These are phyloP conservation scores for Canna indica DNA, from an alignment of 176 grass and related monocot genomes.

Conservation along the genomic window DNA sequence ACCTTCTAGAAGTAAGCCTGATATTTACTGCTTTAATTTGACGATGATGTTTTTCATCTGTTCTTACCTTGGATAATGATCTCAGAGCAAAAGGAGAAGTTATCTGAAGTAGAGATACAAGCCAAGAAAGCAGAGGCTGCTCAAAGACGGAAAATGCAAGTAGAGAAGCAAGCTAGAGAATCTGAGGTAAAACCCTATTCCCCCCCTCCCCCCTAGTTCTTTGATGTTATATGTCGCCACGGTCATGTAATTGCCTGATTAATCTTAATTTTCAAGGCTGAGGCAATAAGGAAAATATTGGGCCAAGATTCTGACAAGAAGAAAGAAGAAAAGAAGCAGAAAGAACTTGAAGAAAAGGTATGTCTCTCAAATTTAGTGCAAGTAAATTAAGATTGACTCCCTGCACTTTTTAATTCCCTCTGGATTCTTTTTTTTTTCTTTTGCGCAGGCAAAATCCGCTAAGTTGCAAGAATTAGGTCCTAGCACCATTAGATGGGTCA, in stretches of 20 bases:
- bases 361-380: slow-evolving; percentile 7
- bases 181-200: slow-evolving; percentile 31
- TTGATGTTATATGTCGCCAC: not conserved
- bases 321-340: slow-evolving; percentile 96
- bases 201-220: no score
- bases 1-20: slow-evolving; percentile 77
- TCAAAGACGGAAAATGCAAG: slow-evolving; percentile 61
- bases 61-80: slow-evolving; percentile 11
- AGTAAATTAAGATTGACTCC: not conserved
- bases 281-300: slow-evolving; percentile 89
- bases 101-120: slow-evolving; percentile 50
- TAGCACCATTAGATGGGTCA: slow-evolving; percentile 48
- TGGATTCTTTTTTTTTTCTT: slow-evolving; percentile 4
- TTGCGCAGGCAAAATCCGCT: slow-evolving; percentile 38
- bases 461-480: slow-evolving; percentile 35
- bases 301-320: slow-evolving; percentile 85
- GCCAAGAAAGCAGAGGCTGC: slow-evolving; percentile 72
- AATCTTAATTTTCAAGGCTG: slow-evolving; percentile 33
- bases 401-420: not conserved
- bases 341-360: slow-evolving; percentile 76
- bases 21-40: not conserved
- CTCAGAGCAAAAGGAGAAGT: slow-evolving; percentile 61
- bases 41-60: no score
- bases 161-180: slow-evolving; percentile 69
- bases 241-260: not conserved